A percentile compares a stretch with the other conserved stretches of the same genome.
Evolutionary conservation across 116 monocot genomes (phyloP).

Genomic region (Zostera marina): DNA sequence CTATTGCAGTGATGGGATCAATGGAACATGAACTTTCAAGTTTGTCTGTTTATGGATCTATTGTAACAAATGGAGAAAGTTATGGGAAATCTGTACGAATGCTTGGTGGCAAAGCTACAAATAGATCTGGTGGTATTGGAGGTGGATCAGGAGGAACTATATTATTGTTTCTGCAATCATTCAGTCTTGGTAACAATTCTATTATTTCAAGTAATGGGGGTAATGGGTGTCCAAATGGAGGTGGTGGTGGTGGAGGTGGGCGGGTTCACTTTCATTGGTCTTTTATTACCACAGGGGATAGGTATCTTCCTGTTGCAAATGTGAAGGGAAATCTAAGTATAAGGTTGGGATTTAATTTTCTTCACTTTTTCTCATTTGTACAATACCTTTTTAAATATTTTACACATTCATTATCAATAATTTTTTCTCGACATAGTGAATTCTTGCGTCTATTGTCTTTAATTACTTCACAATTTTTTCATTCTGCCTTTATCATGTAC

Average conservation of each 20-base stretch:
- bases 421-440: neutral
- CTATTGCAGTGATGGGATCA: slow-evolving; percentile 70
- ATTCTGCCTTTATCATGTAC: too few species aligned
- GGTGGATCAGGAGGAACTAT: slow-evolving; percentile 93
- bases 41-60: slow-evolving; percentile 56
- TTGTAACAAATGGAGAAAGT: slow-evolving; percentile 74
- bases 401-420: neutral
- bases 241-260: slow-evolving; percentile 89
- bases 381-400: neutral
- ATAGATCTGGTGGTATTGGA: slow-evolving; percentile 46
- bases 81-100: too few species aligned
- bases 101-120: slow-evolving; percentile 5
- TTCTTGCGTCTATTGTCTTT: too few species aligned
- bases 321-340: slow-evolving; percentile 33
- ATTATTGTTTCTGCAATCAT: slow-evolving; percentile 63
- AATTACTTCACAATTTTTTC: too few species aligned
- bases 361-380: neutral
- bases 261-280: slow-evolving; percentile 97
- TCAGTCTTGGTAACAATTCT: slow-evolving; percentile 41
- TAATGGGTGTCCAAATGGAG: slow-evolving; percentile 58
- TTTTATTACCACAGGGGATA: slow-evolving; percentile 70
- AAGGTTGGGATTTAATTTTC: neutral
- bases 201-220: slow-evolving; percentile 66
- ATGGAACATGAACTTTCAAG: slow-evolving; percentile 72
- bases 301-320: slow-evolving; percentile 69